phyloP scores from a whole-genome alignment of 2,329 filamentous ascomycete species.

The Sporothrix inflata region DNA sequence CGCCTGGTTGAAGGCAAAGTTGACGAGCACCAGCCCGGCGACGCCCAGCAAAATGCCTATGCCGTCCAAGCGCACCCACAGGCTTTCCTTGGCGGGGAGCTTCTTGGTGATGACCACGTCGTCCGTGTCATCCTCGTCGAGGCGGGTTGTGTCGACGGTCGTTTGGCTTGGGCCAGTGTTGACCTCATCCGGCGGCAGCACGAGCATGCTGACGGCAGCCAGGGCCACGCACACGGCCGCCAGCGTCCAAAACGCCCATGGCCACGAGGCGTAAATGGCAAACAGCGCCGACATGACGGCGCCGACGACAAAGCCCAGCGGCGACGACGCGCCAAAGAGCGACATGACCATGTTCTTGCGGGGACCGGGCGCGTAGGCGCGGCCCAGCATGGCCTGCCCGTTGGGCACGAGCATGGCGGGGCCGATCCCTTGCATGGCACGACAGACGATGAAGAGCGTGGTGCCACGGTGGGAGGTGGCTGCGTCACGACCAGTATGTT shows the following conservation, averaged over 20 bases:
- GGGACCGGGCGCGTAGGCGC: conserved; percentile 58
- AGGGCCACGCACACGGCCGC: conserved; percentile 37
- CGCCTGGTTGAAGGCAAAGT: conserved; percentile 63
- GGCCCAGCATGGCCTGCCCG: conserved; percentile 63
- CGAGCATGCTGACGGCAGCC: conserved; percentile 33
- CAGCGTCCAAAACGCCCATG: conserved; percentile 50
- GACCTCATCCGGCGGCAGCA: conserved; percentile 35
- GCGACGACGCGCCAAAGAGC: conserved; percentile 52
- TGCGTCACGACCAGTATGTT: conserved; percentile 27
- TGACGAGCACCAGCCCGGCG: conserved; percentile 56
- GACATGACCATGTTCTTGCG: conserved; percentile 65
- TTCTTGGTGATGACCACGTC: conserved; percentile 21
- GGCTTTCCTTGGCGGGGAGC: conserved; percentile 26
- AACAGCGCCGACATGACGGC: conserved; percentile 48
- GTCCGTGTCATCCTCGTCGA: conserved; percentile 25
- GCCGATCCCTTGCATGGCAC: conserved; percentile 50
- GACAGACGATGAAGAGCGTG: conserved; percentile 36
- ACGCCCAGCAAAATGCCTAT: conserved; percentile 46
- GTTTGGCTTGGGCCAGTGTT: not conserved
- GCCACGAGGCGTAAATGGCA: conserved; percentile 49
- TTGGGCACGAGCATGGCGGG: conserved; percentile 67
- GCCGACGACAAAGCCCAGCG: conserved; percentile 51
- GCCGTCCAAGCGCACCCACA: conserved; percentile 38
- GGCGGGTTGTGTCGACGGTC: conserved; percentile 10
- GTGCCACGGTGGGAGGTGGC: conserved; percentile 31